Conservation (phyloP, 768 basidiomycete genomes). For the Russula griseocarnosa region DNA sequence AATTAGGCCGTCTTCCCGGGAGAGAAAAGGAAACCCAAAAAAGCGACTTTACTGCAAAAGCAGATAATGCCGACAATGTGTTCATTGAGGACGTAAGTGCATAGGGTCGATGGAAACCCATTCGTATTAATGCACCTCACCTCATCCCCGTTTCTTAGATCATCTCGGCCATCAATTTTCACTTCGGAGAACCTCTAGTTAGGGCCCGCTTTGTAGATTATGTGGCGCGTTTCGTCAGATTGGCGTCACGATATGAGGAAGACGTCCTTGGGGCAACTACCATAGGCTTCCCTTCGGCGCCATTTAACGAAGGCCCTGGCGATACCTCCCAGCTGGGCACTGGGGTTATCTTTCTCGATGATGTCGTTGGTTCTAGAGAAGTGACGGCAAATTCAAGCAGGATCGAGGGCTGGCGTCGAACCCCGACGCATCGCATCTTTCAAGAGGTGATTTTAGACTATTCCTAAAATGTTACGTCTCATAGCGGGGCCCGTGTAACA, state of each 20-base stretch:
- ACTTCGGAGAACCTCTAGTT: conserved; percentile 86
- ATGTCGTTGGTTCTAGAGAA: conserved; percentile 60
- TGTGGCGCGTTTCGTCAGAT: conserved; percentile 75
- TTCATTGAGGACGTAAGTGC: conserved; percentile 91
- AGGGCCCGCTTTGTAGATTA: conserved; percentile 90
- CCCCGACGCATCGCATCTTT: conserved; percentile 71
- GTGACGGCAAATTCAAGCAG: conserved; percentile 71
- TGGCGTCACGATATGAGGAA: conserved; percentile 91
- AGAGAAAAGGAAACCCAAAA: conserved; percentile 47
- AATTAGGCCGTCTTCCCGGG: conserved; percentile 52
- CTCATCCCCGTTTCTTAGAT: conserved; percentile 47
- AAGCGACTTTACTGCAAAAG: conserved; percentile 51
- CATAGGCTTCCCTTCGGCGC: conserved; percentile 63
- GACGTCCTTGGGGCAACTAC: conserved; percentile 64
- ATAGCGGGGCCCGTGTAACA: conserved; percentile 34
- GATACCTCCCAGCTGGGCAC: conserved; percentile 60
- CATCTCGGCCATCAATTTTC: conserved; percentile 78
- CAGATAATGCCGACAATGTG: conserved; percentile 67
- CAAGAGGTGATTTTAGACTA: conserved; percentile 47
- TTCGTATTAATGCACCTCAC: not conserved
- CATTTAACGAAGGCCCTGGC: conserved; percentile 47
- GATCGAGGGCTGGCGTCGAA: conserved; percentile 91
- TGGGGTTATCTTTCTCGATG: conserved; percentile 77
- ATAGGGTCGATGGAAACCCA: conserved; percentile 4
- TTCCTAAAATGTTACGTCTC: not conserved